These are phyloP conservation scores for Tricholoma hemisulphureum DNA, from an alignment of 768 basidiomycete species.

Conservation along the genomic window DNA sequence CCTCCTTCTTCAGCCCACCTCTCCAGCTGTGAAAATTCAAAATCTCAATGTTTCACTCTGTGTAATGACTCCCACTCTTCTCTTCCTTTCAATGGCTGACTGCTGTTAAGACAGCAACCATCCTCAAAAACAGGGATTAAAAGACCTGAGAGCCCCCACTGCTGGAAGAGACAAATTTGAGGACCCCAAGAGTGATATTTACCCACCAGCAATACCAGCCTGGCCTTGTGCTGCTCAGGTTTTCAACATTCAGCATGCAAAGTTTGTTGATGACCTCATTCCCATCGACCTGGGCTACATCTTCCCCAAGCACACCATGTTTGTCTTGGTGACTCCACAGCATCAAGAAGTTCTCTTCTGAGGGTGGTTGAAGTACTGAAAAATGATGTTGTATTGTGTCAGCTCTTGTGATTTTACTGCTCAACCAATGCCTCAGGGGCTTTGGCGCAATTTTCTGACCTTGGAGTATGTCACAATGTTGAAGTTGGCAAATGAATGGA, in stretches of 20 bases:
- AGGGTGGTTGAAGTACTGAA: neutral
- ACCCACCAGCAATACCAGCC: neutral
- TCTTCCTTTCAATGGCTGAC: neutral
- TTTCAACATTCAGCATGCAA: neutral
- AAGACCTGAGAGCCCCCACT: neutral
- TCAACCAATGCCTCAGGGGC: conserved; percentile 1
- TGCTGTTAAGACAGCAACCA: neutral
- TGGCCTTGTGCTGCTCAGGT: neutral
- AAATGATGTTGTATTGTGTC: neutral
- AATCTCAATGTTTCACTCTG: neutral
- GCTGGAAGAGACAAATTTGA: no score
- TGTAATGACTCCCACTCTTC: neutral
- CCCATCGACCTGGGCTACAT: conserved; percentile 4
- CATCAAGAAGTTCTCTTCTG: neutral
- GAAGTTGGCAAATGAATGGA: neutral
- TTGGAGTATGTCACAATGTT: neutral
- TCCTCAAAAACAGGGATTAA: neutral
- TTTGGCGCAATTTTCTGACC: neutral
- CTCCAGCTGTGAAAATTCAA: neutral
- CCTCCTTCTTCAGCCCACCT: neutral
- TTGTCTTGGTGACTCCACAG: neutral
- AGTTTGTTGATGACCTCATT: neutral
- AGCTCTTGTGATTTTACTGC: neutral
- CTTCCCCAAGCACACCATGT: neutral
- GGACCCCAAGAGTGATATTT: neutral